Evolutionary conservation across 768 basidiomycete genomes (phyloP), one percentile per base, ranked within the genome.

Genomic region (Porphyrellus cyaneotinctus): DNA sequence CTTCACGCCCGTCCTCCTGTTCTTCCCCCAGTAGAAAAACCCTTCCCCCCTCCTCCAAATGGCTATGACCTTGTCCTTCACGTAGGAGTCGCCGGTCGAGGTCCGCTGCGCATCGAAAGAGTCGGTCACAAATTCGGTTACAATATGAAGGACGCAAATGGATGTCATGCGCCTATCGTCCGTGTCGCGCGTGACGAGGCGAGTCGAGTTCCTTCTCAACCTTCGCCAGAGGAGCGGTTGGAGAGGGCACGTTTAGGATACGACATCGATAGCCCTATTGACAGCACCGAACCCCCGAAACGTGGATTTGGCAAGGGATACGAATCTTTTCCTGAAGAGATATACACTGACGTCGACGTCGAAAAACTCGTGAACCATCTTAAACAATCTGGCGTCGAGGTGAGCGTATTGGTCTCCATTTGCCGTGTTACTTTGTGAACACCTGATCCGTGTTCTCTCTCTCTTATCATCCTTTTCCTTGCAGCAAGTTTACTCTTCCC

Each of bases 51-150:
- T 23, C 74, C 75, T 22, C 64, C 67, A 18, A 70, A 69, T 46
- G 83, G 82, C 13, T 87, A 82, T 59, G 85, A 87, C 62, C 80
- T 88, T 59, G 78, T 87, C 48, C 79, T 87, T 59, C 86, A 88
- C 59, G 74, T 88, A 26, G 86, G 86, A 4, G 81, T 84, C 18
- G 85, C 83, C 6, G 80, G 81, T 15, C 75, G 82, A 13, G 86
- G 86, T 0, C 76, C 80, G 0, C 60, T 87, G 48, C 74, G 82
- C 20, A 76, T 88, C 74, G 86, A 88, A 64, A 74, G 79, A 56
- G 62, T 77, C n/a, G 78, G 79, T 1, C 86, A 88, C 64, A 86
- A 85, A 62, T 70, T 80, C 18, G 83, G 84, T 8, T 88, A 87
- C 64, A 74, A 79, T 41, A 83, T 83, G 79, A 83, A 82, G 63